Evolutionary conservation across 495 filamentous ascomycete genomes (phyloP).

Genomic region (Hypoxylon intermedium): DNA sequence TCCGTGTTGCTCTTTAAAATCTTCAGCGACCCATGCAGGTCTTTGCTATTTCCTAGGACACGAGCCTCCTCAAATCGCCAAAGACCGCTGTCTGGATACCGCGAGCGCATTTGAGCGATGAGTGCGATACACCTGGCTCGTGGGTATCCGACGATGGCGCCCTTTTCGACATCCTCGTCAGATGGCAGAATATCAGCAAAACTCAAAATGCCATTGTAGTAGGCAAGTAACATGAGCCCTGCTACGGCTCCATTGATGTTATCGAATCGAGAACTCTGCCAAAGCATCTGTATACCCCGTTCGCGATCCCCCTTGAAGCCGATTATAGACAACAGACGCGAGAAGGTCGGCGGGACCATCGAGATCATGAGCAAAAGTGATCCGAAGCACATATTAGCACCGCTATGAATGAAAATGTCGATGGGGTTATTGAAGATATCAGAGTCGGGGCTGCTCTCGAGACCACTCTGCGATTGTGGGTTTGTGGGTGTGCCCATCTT

Average conservation of each 20-base stretch:
- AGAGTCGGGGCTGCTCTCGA: constrained; percentile 41
- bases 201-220: constrained; percentile 84
- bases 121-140: constrained; percentile 71
- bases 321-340: constrained; percentile 81
- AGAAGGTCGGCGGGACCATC: constrained; percentile 89
- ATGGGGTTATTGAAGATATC: constrained; percentile 70
- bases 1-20: constrained; percentile 63
- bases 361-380: constrained; percentile 83
- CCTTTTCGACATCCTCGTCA: constrained; percentile 56
- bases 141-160: constrained; percentile 72
- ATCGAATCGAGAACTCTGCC: constrained; percentile 86
- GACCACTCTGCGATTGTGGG: neutral
- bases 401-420: constrained; percentile 88
- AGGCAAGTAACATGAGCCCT: constrained; percentile 78
- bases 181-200: constrained; percentile 86
- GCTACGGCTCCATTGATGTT: constrained; percentile 94
- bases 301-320: constrained; percentile 93
- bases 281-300: constrained; percentile 82
- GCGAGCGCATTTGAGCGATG: constrained; percentile 72
- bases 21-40: constrained; percentile 71
- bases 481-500: neutral
- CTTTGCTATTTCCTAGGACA: constrained; percentile 70
- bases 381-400: constrained; percentile 87
- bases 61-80: constrained; percentile 93
- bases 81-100: constrained; percentile 82